A percentile compares a stretch with the other conserved stretches of the same genome.
Conservation (phyloP, 805 yeast genomes). For the Starmerella vitae region DNA sequence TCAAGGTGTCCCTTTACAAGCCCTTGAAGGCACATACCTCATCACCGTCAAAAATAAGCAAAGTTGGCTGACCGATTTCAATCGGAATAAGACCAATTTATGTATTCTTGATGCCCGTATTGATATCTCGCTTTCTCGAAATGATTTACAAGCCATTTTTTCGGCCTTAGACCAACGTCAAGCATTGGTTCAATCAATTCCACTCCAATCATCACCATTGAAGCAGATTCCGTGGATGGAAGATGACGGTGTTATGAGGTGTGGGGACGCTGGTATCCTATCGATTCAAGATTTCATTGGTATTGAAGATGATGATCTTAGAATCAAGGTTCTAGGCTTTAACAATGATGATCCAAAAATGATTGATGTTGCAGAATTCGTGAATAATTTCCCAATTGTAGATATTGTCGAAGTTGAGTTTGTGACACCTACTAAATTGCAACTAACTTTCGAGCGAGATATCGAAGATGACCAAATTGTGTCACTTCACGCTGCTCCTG, state of each 20-base stretch:
- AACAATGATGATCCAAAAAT: conserved; percentile 33
- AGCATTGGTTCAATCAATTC: conserved; percentile 73
- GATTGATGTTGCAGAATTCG: conserved; percentile 67
- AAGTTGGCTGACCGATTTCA: not conserved
- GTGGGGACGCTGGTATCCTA: conserved; percentile 42
- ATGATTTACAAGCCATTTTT: conserved; percentile 25
- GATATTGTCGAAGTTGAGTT: conserved; percentile 46
- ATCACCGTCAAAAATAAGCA: not conserved
- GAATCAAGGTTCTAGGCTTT: conserved; percentile 48
- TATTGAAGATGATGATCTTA: conserved; percentile 50
- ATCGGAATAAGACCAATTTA: conserved; percentile 27
- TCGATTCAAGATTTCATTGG: conserved; percentile 68
- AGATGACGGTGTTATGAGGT: conserved; percentile 34
- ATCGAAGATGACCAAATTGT: conserved; percentile 60
- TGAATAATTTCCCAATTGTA: conserved; percentile 77
- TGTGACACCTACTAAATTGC: conserved; percentile 39
- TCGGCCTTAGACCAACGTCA: conserved; percentile 79
- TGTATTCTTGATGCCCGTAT: conserved; percentile 48
- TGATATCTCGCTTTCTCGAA: conserved; percentile 34
- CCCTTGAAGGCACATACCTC: conserved; percentile 29
- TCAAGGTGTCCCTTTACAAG: conserved; percentile 43
- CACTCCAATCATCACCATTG: conserved; percentile 68
- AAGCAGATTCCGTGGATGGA: conserved; percentile 67
- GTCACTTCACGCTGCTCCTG: conserved; percentile 27
- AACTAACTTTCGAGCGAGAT: conserved; percentile 29